phyloP scores from a whole-genome alignment of 2,329 filamentous ascomycete genomes.

The Erysiphe neolycopersici region DNA sequence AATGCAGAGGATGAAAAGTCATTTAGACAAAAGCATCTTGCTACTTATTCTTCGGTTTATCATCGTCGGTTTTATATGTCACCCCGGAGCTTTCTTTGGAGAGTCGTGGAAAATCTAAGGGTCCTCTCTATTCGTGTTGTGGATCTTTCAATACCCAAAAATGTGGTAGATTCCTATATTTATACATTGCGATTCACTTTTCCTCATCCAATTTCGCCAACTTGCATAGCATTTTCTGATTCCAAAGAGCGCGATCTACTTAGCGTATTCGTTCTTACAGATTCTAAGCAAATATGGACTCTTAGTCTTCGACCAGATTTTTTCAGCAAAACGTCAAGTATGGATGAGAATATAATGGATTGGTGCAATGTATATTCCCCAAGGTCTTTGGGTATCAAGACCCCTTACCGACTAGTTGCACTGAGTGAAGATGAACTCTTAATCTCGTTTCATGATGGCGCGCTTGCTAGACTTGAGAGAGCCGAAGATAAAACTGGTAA shows the following conservation, averaged over 20 bases:
- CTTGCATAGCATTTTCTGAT: slow-evolving; percentile 65
- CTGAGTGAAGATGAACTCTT: slow-evolving; percentile 48
- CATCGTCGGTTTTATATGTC: slow-evolving; percentile 50
- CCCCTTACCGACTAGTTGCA: slow-evolving; percentile 57
- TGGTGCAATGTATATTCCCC: slow-evolving; percentile 51
- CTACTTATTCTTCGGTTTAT: slow-evolving; percentile 57
- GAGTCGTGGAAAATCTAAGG: slow-evolving; percentile 54
- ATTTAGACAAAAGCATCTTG: slow-evolving; percentile 48
- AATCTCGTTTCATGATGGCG: slow-evolving; percentile 56
- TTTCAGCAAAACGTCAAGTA: slow-evolving; percentile 42
- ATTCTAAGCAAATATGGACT: slow-evolving; percentile 55
- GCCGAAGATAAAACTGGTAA: slow-evolving; percentile 24
- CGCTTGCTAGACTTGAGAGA: slow-evolving; percentile 43
- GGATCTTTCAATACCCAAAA: slow-evolving; percentile 47
- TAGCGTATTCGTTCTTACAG: slow-evolving; percentile 54
- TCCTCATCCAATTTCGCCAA: slow-evolving; percentile 40
- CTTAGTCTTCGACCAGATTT: slow-evolving; percentile 61
- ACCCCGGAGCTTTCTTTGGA: slow-evolving; percentile 76
- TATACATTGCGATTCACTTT: slow-evolving; percentile 51
- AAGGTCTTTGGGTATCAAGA: slow-evolving; percentile 48
- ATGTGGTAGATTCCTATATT: slow-evolving; percentile 41
- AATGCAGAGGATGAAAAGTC: slow-evolving; percentile 40
- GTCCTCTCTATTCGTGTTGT: slow-evolving; percentile 60
- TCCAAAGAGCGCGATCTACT: slow-evolving; percentile 50
- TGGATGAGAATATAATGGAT: slow-evolving; percentile 48